Conservation (phyloP, 495 filamentous ascomycete species). For the Xanthoparmelia taractica region DNA sequence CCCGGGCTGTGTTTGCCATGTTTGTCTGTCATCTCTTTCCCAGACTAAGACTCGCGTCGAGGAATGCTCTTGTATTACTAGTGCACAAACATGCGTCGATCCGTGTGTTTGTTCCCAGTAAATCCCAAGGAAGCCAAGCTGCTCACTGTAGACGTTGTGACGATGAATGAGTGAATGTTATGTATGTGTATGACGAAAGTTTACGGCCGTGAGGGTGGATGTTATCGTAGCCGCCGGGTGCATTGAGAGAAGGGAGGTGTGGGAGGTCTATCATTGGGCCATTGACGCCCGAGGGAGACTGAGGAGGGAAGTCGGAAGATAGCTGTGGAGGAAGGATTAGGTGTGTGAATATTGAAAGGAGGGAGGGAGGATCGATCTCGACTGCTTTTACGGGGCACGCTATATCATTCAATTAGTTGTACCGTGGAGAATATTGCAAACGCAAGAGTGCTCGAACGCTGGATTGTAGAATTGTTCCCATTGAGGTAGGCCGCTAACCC, state of each 20-base stretch:
- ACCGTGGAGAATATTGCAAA: background rate
- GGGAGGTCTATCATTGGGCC: conserved; percentile 7
- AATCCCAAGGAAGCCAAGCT: no score
- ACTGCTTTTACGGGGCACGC: background rate
- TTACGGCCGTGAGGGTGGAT: background rate
- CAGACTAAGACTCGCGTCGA: conserved; percentile 14
- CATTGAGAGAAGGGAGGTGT: conserved; percentile 1
- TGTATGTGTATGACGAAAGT: background rate
- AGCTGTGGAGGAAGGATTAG: conserved; percentile 8
- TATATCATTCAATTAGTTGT: background rate
- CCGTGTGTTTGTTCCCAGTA: conserved; percentile 16
- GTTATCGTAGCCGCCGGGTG: conserved; percentile 8
- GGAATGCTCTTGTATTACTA: conserved; percentile 11
- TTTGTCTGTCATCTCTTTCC: conserved; percentile 36
- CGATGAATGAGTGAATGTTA: background rate
- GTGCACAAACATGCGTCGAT: conserved; percentile 11
- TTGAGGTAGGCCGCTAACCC: background rate
- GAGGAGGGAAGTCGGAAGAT: conserved; percentile 1
- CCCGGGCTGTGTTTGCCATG: conserved; percentile 43
- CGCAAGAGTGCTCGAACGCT: background rate
- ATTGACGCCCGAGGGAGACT: conserved; percentile 14
- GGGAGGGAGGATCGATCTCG: background rate
- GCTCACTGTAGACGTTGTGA: background rate
- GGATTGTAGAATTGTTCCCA: background rate
- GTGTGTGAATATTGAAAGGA: background rate